Percentiles rank a stretch among this genome's conserved stretches.
Evolutionary conservation across 805 yeast genomes (phyloP).

Genomic region (Pichia californica): DNA sequence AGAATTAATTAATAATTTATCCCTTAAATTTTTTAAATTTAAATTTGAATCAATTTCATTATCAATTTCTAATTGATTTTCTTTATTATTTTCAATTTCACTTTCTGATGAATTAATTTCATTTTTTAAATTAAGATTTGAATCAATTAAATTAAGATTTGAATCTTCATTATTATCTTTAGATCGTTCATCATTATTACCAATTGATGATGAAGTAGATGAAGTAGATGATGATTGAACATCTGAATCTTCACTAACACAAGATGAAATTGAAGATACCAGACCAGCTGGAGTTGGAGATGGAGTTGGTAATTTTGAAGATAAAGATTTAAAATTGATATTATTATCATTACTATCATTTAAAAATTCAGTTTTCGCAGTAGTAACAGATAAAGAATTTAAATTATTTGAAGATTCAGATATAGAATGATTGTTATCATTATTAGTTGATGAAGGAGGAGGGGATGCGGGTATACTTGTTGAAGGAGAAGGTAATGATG

Average conservation of each 20-base stretch:
- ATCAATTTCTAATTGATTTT: not conserved
- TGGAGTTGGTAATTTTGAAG: constrained; percentile 7
- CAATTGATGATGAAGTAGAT: not conserved
- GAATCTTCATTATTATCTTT: not conserved
- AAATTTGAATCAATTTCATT: not conserved
- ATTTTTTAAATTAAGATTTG: too few relatives aligned
- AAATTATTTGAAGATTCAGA: too few relatives aligned
- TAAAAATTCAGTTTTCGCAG: too few relatives aligned
- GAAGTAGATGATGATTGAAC: not conserved
- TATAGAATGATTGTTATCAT: too few relatives aligned
- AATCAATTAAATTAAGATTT: too few relatives aligned
- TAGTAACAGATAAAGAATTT: too few relatives aligned
- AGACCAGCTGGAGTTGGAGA: constrained; percentile 7
- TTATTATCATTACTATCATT: too few relatives aligned
- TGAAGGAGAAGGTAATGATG: constrained; percentile 3
- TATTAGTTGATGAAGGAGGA: not conserved
- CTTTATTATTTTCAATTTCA: not conserved
- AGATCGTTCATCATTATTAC: not conserved
- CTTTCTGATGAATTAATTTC: not conserved
- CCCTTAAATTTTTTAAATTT: not conserved
- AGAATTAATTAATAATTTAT: not conserved
- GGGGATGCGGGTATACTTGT: constrained; percentile 3
- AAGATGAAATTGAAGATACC: not conserved
- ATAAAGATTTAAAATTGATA: too few relatives aligned
- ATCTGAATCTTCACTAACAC: not conserved